Evolutionary conservation across 1,139 yeast species (phyloP).

Genomic region (Taiozyma sp.): DNA sequence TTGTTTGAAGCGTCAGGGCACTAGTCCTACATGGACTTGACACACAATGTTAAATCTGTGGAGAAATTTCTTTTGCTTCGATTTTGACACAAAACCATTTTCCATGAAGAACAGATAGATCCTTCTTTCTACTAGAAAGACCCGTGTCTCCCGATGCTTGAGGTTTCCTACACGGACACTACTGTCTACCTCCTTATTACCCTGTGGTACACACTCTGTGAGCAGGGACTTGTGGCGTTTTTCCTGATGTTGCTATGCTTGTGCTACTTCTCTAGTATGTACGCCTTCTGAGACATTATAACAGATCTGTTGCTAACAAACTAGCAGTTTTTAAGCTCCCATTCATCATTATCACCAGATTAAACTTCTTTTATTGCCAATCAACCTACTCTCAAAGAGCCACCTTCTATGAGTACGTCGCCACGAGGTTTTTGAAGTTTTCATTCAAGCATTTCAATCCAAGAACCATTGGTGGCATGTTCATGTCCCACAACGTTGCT

Average conservation of each 20-base stretch:
- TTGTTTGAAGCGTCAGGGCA: too few relatives aligned
- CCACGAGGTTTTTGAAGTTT: constrained; percentile 22
- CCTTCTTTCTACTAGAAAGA: not conserved
- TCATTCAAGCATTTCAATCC: constrained; percentile 14
- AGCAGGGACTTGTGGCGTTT: not conserved
- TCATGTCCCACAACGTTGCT: constrained; percentile 18
- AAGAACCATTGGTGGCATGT: constrained; percentile 14
- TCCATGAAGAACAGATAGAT: not conserved
- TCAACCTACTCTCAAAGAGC: constrained; percentile 22
- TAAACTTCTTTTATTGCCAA: constrained; percentile 11
- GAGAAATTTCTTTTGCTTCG: not conserved
- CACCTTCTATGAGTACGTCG: constrained; percentile 22
- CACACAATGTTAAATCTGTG: not conserved
- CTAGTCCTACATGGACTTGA: too few relatives aligned
- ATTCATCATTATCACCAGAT: not conserved
- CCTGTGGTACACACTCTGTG: not conserved
- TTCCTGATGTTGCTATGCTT: not conserved
- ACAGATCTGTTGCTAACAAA: not conserved
- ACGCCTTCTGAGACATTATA: not conserved
- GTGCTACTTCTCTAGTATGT: not conserved
- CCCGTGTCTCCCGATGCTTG: not conserved
- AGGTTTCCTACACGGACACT: not conserved
- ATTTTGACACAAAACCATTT: not conserved
- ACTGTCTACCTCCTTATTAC: not conserved
- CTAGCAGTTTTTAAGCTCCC: not conserved